Evolutionary conservation across 2,329 filamentous ascomycete species (phyloP).

Genomic region (Lachnellula suecica): DNA sequence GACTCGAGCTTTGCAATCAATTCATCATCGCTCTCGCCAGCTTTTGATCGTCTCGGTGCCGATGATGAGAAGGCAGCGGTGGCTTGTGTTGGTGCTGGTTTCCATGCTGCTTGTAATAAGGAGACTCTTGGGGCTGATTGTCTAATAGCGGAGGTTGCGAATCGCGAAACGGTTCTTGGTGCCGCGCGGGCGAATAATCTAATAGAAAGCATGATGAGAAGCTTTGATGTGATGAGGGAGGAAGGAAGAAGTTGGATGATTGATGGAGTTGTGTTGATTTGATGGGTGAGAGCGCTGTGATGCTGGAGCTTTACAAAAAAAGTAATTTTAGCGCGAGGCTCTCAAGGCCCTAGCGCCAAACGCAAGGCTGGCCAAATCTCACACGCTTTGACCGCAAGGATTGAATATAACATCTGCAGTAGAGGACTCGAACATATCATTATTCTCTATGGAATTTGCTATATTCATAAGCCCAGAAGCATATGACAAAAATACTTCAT

Average conservation of each 20-base stretch:
- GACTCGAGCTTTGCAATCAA: constrained; percentile 82
- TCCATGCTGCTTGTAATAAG: constrained; percentile 30
- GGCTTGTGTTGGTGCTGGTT: constrained; percentile 26
- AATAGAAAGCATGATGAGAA: constrained; percentile 63
- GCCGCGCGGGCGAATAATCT: constrained; percentile 64
- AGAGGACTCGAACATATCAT: no score
- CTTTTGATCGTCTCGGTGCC: constrained; percentile 37
- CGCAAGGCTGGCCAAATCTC: constrained; percentile 5
- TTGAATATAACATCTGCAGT: no score
- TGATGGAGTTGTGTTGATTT: constrained; percentile 8
- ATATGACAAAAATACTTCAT: not conserved
- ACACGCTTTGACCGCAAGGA: no score
- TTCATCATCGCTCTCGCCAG: constrained; percentile 67
- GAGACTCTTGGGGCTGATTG: constrained; percentile 42
- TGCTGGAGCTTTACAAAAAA: constrained; percentile 7
- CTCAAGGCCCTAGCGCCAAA: constrained; percentile 8
- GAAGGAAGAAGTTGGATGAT: constrained; percentile 10
- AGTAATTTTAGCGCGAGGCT: constrained; percentile 15
- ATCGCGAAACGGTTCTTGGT: constrained; percentile 61
- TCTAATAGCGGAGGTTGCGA: constrained; percentile 51
- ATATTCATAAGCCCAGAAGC: no score
- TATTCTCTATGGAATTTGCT: no score
- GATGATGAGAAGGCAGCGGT: constrained; percentile 39
- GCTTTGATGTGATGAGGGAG: constrained; percentile 6
- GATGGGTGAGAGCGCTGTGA: constrained; percentile 3